Evolutionary conservation across 1,139 yeast species (phyloP), one percentile per base, ranked within the genome.

Genomic region (Dujonia santamariae): DNA sequence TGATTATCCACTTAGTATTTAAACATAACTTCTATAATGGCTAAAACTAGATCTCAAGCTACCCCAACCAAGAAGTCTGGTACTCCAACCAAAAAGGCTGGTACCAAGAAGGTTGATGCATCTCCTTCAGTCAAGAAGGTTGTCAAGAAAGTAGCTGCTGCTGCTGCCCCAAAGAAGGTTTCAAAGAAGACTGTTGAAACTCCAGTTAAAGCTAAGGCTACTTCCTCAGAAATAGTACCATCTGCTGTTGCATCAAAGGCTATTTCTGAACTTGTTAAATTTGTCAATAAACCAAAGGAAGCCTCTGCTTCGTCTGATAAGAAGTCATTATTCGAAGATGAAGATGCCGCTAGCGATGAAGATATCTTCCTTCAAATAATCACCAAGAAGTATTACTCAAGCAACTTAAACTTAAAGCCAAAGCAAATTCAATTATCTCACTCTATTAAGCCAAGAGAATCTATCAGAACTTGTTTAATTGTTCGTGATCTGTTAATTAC

Each of bases 321-420:
- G 53, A 41, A 54, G 45, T 46, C 59, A 30, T 59, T 68, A 44
- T 67, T 66, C 34, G 72, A 66, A 34, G 72, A 67, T 34, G 69
- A 78, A 35, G 75, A 78, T 36, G 80, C 75, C 24, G 81, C 72
- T 38, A 84, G 75, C 31, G 75, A 68, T 20, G 59, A 62, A 30
- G 66, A 64, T 46, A 65, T 71, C 47, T 78, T 69, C 45, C 61
- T 87, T 37, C 83, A 79, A 46, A 60, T 88, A 42, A 76, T 80
- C 29, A 67, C 79, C 45, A 79, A 78, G 53, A 80, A 81, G 52
- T 83, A 74, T 47, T 75, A 79, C 49, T 60, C 83, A 4, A 63
- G 76, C 30, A 74, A 77, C 50, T 80, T 83, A 44, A 69, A 70
- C 38, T 75, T 87, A 51, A 88, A 88, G 61, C 94, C 96, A 29